Evolutionary conservation across 2,329 filamentous ascomycete species (phyloP), one percentile per base, ranked within the genome.

Genomic region (Stagonosporopsis rhizophila): DNA sequence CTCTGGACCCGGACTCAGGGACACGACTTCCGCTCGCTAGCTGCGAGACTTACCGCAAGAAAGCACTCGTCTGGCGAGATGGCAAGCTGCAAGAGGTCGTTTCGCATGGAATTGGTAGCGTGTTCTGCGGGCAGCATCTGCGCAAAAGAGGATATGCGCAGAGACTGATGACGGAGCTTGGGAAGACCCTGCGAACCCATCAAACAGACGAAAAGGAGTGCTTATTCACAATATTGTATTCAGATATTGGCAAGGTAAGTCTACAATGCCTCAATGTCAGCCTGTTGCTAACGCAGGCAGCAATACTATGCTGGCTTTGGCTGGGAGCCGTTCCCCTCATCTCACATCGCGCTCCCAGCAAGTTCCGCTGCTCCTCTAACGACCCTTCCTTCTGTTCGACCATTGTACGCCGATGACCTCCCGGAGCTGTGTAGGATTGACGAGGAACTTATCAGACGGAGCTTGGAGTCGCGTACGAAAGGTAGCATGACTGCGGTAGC

Each of bases 201-300:
- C 82, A 86, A 63, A 76, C 78, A 55, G 70, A n/a, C 48, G 61
- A 61, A 38, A 61, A 41, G 69, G 14, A 70, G 71, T 81, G 73
- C 60, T 75, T 85, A 14, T 95, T 94, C 75, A 93, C 90, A 0
- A 84, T 96, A 7, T 81, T 97, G 8, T 96, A 88, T 76, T 96
- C 92, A 8, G 91, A 96, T 68, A 92, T 96, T 61, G 91, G 93
- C 19, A 80, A 63, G 82, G 83, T 60, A 8, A 11, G 40, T 15
- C 17, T 9, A 12, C 5, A 3, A 15, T 11, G 32, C 15, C 9
- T 6, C 5, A 4, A 14, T 85, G 92, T 89, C 87, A 12, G 20
- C 7, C 7, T 12, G 23, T n/a, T 83, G 53, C 82, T 88, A 52
- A 93, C 95, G 88, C 84, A 93, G 74, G 74, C 89, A 91, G 80